Conservation (phyloP, 257 asterid genomes). For the Solanum appendiculatum region DNA sequence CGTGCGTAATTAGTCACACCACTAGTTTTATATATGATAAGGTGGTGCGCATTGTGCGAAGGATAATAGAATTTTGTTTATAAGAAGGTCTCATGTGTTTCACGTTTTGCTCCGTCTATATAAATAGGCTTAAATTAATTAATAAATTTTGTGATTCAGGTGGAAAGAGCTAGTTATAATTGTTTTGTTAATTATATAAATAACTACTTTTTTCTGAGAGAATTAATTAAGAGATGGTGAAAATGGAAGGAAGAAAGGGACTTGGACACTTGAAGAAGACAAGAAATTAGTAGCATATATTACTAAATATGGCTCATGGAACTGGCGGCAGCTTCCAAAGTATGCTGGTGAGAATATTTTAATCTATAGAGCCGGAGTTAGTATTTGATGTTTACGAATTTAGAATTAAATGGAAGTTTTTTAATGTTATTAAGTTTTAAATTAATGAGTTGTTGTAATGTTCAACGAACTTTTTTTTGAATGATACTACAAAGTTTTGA, state of each 20-base stretch:
- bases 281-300: constrained; percentile 4
- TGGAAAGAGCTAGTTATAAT: neutral
- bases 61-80: neutral
- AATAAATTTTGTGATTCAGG: neutral
- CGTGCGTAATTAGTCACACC: neutral
- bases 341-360: neutral
- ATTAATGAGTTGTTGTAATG: too few species aligned
- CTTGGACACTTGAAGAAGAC: constrained; percentile 8
- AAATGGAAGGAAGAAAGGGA: neutral
- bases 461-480: too few species aligned
- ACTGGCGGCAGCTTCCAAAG: constrained; percentile 7
- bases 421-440: neutral
- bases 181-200: too few species aligned
- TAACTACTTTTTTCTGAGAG: neutral
- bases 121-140: too few species aligned
- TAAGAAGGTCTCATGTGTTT: neutral
- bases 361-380: too few species aligned
- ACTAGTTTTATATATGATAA: neutral
- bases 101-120: neutral
- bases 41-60: too few species aligned
- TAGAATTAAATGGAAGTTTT: neutral
- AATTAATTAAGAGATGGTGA: neutral
- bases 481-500: too few species aligned
- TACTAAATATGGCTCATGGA: constrained; percentile 7
- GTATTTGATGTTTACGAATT: neutral